These are phyloP conservation scores for Candida michaelii DNA, from an alignment of 805 yeast genomes.

Conservation along the genomic window DNA sequence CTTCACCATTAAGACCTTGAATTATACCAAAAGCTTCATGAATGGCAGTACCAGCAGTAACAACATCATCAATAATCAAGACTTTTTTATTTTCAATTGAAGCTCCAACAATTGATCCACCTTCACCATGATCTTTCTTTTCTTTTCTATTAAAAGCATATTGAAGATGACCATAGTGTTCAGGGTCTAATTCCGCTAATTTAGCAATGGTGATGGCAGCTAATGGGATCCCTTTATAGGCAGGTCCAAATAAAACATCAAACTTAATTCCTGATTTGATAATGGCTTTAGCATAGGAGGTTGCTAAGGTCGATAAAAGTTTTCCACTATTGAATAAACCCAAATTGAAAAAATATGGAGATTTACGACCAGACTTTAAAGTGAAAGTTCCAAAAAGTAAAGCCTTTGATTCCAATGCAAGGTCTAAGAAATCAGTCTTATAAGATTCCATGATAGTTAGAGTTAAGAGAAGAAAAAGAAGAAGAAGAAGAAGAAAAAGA, in stretches of 20 bases:
- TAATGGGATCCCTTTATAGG: conserved; percentile 95
- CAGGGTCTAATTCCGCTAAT: conserved; percentile 86
- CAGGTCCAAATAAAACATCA: conserved; percentile 94
- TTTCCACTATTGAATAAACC: conserved; percentile 87
- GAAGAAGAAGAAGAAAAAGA: conserved; percentile 10
- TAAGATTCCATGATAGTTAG: conserved; percentile 38
- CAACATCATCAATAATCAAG: conserved; percentile 91
- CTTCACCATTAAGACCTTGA: conserved; percentile 61
- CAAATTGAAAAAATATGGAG: conserved; percentile 95
- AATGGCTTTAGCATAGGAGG: conserved; percentile 86
- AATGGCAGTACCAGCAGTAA: conserved; percentile 98
- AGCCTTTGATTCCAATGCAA: conserved; percentile 80
- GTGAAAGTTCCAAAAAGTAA: conserved; percentile 87
- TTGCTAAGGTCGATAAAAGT: conserved; percentile 75
- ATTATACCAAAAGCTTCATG: conserved; percentile 89
- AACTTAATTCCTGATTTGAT: conserved; percentile 78
- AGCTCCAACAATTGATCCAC: conserved; percentile 91
- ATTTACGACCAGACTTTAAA: conserved; percentile 84
- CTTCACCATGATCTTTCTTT: conserved; percentile 97
- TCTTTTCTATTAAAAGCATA: conserved; percentile 97
- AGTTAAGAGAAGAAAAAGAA: conserved; percentile 9
- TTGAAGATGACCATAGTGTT: conserved; percentile 67
- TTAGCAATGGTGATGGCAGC: conserved; percentile 93
- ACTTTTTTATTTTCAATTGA: conserved; percentile 68
- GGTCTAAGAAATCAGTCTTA: conserved; percentile 70